A percentile compares a stretch with the other conserved stretches of the same genome.
phyloP scores from a whole-genome alignment of 345 rosid species.

The Lepidium africanum region DNA sequence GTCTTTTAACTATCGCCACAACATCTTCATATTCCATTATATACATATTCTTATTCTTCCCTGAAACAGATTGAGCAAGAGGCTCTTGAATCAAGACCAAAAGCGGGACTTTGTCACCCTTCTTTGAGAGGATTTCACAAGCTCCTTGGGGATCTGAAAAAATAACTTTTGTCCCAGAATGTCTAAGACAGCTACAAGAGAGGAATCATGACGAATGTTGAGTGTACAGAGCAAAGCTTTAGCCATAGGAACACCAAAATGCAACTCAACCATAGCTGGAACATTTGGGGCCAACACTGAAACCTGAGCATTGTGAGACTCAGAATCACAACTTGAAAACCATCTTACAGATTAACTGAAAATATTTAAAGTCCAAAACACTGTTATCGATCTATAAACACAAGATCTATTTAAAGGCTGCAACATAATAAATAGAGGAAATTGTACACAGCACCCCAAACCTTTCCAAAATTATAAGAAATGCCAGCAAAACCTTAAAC shows the following conservation, averaged over 20 bases:
- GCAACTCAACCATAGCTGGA: conserved; percentile 80
- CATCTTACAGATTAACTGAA: neutral
- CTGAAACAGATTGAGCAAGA: neutral
- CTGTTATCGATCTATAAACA: neutral
- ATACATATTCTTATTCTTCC: neutral
- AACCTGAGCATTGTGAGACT: conserved; percentile 30
- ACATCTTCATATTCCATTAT: conserved; percentile 47
- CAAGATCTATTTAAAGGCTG: no score
- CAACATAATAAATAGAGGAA: no score
- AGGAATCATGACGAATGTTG: conserved; percentile 60
- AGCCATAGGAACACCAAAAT: conserved; percentile 79
- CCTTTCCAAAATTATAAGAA: no score
- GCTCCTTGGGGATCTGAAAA: conserved; percentile 64
- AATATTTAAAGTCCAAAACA: neutral
- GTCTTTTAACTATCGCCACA: conserved; percentile 33
- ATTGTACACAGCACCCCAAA: no score
- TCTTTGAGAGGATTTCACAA: conserved; percentile 35
- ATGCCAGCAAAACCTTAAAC: no score
- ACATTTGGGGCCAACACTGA: conserved; percentile 63
- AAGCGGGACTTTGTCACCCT: conserved; percentile 29
- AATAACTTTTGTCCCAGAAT: conserved; percentile 56
- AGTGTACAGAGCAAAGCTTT: conserved; percentile 75
- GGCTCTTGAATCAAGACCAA: conserved; percentile 44
- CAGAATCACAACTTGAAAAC: neutral
- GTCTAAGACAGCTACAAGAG: conserved; percentile 45